Conservation (phyloP, 371 early-diverging fungal genomes). For the Zancudomyces culisetae region DNA sequence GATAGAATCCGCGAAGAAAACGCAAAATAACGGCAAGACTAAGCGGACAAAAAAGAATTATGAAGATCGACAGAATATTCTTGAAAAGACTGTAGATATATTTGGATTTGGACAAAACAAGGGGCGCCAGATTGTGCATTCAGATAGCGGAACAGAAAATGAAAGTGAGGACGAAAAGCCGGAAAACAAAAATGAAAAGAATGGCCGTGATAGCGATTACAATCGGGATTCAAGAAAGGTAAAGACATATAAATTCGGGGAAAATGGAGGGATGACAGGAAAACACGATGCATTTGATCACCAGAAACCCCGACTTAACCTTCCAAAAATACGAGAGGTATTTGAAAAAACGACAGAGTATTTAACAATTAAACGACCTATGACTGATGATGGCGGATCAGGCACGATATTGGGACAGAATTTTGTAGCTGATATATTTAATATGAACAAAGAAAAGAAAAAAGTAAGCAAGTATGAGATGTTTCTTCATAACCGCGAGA, state of each 20-base stretch:
- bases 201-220: neutral
- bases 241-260: neutral
- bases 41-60: too few relatives aligned
- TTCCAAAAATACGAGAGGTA: neutral
- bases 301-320: neutral
- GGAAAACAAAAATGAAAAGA: neutral
- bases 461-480: neutral
- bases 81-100: neutral
- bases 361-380: neutral
- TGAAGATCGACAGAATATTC: too few relatives aligned
- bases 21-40: too few relatives aligned
- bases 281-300: neutral
- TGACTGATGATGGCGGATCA: neutral
- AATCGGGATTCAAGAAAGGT: too few relatives aligned
- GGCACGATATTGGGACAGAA: neutral
- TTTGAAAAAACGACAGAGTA: neutral
- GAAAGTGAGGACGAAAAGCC: neutral
- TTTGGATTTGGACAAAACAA: neutral
- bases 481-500: neutral
- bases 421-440: neutral
- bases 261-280: neutral
- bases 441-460: neutral
- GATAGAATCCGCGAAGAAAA: too few relatives aligned
- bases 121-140: neutral
- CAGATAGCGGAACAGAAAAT: neutral